phyloP scores from a whole-genome alignment of 257 asterid genomes.

The Lantana camara region DNA sequence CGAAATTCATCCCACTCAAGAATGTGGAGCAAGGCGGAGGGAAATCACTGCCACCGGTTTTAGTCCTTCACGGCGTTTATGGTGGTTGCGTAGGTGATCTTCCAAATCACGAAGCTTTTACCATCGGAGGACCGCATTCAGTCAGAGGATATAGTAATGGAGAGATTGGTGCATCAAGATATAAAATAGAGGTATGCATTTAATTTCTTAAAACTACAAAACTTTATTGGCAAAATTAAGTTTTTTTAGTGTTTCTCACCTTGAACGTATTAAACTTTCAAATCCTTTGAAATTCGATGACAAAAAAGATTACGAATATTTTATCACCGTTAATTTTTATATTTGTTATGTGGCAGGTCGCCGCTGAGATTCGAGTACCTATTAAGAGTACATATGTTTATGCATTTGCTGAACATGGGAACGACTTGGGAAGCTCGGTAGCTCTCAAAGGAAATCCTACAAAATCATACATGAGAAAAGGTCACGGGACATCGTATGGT shows the following conservation, averaged over 20 bases:
- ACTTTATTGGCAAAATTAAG: too few species aligned
- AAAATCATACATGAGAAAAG: constrained; percentile 85
- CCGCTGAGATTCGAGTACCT: constrained; percentile 86
- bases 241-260: background rate
- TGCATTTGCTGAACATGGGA: constrained; percentile 93
- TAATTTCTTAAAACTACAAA: too few species aligned
- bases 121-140: constrained; percentile 97
- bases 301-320: too few species aligned
- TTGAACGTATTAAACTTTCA: too few species aligned
- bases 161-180: constrained; percentile 95
- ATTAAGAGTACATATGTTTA: constrained; percentile 78
- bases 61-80: constrained; percentile 92
- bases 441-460: constrained; percentile 97
- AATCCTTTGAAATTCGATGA: too few species aligned
- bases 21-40: constrained; percentile 88
- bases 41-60: constrained; percentile 71
- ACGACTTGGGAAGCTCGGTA: constrained; percentile 89
- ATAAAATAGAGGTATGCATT: constrained; percentile 69
- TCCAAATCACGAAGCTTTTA: constrained; percentile 93
- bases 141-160: constrained; percentile 98
- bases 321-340: too few species aligned
- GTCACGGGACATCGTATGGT: constrained; percentile 93
- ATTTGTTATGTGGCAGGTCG: constrained; percentile 48
- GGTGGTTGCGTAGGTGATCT: constrained; percentile 99
- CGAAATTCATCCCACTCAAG: constrained; percentile 74